Base-by-base conservation (phyloP, 2,329 filamentous ascomycete genomes). In the Stachybotrys elegans region DNA sequence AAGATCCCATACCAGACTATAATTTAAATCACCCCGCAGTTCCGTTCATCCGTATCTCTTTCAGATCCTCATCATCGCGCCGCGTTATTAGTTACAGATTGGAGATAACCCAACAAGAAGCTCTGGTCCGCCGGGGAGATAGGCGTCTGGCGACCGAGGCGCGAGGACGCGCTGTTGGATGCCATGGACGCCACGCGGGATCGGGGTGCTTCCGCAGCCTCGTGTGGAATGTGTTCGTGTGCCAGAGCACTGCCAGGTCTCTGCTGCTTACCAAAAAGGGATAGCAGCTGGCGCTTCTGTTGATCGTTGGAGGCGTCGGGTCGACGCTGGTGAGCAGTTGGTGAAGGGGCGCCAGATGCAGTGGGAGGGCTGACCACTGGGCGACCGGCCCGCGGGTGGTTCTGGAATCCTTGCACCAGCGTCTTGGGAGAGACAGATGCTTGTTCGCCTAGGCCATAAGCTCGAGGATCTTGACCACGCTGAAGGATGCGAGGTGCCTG, bases 61-160 rank as follows among this genome's bases (percentile, higher is more conserved):
- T n/a, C n/a, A n/a, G n/a, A n/a, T n/a, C n/a, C n/a, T n/a, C n/a
- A n/a, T 60, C 46, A 67, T 31, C 63, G 60, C 19, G 59, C 58
- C n/a, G 60, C 59, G 35, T 57, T 67, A 27, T 67, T 66, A 11
- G 72, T 71, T 3, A 73, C 69, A 21, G 71, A 71, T 50, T 88
- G 79, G 55, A 94, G 67, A 58, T 89, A 93, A 9, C 79, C 84
- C 42, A 93, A 71, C 58, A 94, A 67, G 55, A 93, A 93, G 14
- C 75, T 83, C 58, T 86, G 84, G 53, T 93, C 83, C 1, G 80
- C 84, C 0, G 86, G 78, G 4, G 83, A 85, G 36, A 82, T 80
- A 12, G 77, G 70, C 23, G 72, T 71, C 56, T 76, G 69, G 48
- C 72, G 77, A 16, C 69, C 70, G 11, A 73, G 68, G 32, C 72